Percentiles rank a stretch among this genome's conserved stretches.
Conservation (phyloP, 2,329 filamentous ascomycete genomes). For the Pezicula radicicola region DNA sequence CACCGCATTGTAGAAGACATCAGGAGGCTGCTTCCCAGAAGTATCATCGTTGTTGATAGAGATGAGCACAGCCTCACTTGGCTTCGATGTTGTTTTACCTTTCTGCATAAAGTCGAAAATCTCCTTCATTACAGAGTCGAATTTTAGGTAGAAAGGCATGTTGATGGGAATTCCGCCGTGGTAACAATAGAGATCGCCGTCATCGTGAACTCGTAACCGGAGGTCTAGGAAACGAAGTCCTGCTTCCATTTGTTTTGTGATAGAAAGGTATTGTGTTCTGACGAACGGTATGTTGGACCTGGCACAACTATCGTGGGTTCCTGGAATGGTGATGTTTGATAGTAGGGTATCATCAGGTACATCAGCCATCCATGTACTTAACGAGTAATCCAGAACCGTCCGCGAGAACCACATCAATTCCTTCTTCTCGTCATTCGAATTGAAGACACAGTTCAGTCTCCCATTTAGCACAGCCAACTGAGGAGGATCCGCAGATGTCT, state of each 20-base stretch:
- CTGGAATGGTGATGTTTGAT: slow-evolving; percentile 65
- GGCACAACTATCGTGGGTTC: slow-evolving; percentile 67
- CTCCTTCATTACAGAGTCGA: slow-evolving; percentile 56
- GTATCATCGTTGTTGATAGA: slow-evolving; percentile 66
- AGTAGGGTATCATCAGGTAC: slow-evolving; percentile 55
- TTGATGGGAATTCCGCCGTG: slow-evolving; percentile 70
- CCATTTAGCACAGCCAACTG: slow-evolving; percentile 26
- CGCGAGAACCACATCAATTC: slow-evolving; percentile 34
- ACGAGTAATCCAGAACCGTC: slow-evolving; percentile 27
- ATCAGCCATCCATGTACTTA: slow-evolving; percentile 60
- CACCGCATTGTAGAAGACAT: slow-evolving; percentile 37
- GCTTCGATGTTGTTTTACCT: slow-evolving; percentile 35
- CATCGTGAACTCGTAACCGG: slow-evolving; percentile 51
- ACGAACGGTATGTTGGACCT: slow-evolving; percentile 59
- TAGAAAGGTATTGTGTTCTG: slow-evolving; percentile 65
- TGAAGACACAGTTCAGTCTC: slow-evolving; percentile 31
- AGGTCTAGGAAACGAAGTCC: slow-evolving; percentile 73
- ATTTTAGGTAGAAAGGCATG: slow-evolving; percentile 58
- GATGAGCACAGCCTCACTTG: slow-evolving; percentile 64
- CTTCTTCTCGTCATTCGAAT: slow-evolving; percentile 23
- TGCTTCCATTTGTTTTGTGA: slow-evolving; percentile 62
- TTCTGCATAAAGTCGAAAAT: slow-evolving; percentile 56
- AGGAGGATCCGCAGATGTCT: slow-evolving; percentile 17
- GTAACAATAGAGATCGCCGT: slow-evolving; percentile 61
- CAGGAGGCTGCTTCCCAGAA: slow-evolving; percentile 56